Evolutionary conservation across 176 grass and related monocot species (phyloP), one percentile per base, ranked within the genome.

Genomic region (Carex myosuroides): DNA sequence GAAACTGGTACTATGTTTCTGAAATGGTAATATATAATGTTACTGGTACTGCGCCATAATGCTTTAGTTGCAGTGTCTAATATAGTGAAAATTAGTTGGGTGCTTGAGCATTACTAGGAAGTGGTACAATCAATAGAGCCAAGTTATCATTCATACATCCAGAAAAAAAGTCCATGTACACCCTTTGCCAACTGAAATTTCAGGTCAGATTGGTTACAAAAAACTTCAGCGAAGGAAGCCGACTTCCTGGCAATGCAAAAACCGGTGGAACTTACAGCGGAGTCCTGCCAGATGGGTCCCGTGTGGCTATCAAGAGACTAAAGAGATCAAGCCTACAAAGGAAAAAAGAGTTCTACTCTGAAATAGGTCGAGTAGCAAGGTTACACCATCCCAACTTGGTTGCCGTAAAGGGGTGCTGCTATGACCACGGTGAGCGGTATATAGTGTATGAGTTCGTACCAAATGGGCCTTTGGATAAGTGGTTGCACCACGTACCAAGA

Each of bases 401-500:
- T 54, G 88, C 96, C 48, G 81, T 98, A 32, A 98, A 95, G 87
- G 96, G 93, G 18, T 98, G 96, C 35, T 95, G 91, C 86, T 98
- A 98, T 79, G 91, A 98, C 68, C 96, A 98, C 84, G 96, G 96
- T 50, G 88, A 98, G 73, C 88, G 93, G 17, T 98, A 93, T 83
- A 98, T 98, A 84, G 91, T 98, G 24, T 98, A 98, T 48, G 91
- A 98, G 64, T 98, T 93, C 90, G 93, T 95, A 11, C 92, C 96
- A 24, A 91, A 98, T 88, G 96, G 96, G 8, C 92, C 93, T 33
- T 90, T 98, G 85, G 96, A 98, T 90, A 92, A 92, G 61, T 98
- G 96, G 96, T 84, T 98, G 84, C 93, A 98, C 84, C 91, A 90
- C 83, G 90, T 98, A 63, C 93, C 96, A 2, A 90, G 96, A 87